phyloP scores from a whole-genome alignment of 768 basidiomycete genomes.

The Lactarius hengduanensis region DNA sequence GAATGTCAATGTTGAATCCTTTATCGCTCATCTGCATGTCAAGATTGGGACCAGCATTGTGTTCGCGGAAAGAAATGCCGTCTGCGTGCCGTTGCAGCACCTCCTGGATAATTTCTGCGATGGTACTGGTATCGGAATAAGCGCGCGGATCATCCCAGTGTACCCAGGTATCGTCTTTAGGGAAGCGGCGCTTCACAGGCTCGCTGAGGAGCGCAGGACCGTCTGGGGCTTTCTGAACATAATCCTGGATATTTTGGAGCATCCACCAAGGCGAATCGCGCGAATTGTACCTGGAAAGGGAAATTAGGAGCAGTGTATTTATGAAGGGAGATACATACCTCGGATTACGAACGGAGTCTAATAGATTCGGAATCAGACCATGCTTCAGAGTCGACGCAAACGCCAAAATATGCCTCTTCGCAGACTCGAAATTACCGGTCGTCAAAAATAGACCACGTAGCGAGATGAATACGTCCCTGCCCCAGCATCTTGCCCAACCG shows the following conservation, averaged over 20 bases:
- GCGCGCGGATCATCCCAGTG: constrained; percentile 84
- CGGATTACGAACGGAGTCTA: constrained; percentile 85
- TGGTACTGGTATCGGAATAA: constrained; percentile 73
- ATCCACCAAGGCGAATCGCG: constrained; percentile 99
- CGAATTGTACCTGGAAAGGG: constrained; percentile 73
- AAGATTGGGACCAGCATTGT: constrained; percentile 96
- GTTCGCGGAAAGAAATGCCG: constrained; percentile 92
- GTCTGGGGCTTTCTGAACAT: constrained; percentile 77
- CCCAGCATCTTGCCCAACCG: constrained; percentile 97
- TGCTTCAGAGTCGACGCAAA: constrained; percentile 94
- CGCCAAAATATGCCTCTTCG: constrained; percentile 86
- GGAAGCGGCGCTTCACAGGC: constrained; percentile 89
- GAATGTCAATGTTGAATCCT: constrained; percentile 91
- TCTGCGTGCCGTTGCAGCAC: constrained; percentile 90
- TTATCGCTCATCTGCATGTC: constrained; percentile 94
- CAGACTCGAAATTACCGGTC: constrained; percentile 84
- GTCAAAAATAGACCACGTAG: constrained; percentile 90
- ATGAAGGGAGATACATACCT: constrained; percentile 47
- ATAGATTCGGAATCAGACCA: constrained; percentile 91
- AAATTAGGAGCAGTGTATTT: neutral
- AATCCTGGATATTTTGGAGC: constrained; percentile 97
- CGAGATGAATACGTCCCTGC: constrained; percentile 92
- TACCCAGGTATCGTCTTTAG: constrained; percentile 91
- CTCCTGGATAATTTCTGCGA: constrained; percentile 97
- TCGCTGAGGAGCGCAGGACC: constrained; percentile 80